Conservation (phyloP, 2,329 filamentous ascomycete genomes). For the Fusarium liriodendri region DNA sequence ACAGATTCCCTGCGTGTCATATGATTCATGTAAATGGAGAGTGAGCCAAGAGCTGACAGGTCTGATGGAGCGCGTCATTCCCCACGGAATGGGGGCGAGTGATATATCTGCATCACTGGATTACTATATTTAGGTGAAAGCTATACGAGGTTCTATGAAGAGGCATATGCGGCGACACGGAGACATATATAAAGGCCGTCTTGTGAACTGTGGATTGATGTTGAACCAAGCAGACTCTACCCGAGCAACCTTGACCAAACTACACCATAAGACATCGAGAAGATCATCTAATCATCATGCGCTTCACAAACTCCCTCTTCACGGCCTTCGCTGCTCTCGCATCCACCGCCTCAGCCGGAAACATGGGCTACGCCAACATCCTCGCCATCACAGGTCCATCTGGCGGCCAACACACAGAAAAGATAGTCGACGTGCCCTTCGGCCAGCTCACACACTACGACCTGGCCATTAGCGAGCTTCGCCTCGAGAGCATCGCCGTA, state of each 20-base stretch:
- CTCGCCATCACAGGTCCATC: neutral
- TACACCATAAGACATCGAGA: too few species aligned
- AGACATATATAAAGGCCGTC: neutral
- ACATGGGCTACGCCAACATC: neutral
- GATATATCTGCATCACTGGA: neutral
- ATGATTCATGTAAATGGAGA: neutral
- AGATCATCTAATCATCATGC: too few species aligned
- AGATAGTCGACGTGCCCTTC: neutral
- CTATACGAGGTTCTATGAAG: neutral
- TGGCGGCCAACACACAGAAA: neutral
- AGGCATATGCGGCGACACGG: neutral
- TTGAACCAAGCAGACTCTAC: neutral
- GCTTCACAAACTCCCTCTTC: neutral
- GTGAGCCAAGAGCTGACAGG: neutral
- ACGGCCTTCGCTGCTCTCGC: neutral
- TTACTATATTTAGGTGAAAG: neutral
- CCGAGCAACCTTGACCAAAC: neutral
- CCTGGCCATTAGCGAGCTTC: neutral
- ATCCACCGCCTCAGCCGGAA: neutral
- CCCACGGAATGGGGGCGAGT: neutral
- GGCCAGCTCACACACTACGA: neutral
- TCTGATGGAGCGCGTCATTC: neutral
- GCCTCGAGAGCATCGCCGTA: conserved; percentile 12
- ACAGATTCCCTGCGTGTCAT: neutral
- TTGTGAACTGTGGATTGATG: neutral